phyloP scores from a whole-genome alignment of 179 eudicot species.

The Kewa caespitosa region DNA sequence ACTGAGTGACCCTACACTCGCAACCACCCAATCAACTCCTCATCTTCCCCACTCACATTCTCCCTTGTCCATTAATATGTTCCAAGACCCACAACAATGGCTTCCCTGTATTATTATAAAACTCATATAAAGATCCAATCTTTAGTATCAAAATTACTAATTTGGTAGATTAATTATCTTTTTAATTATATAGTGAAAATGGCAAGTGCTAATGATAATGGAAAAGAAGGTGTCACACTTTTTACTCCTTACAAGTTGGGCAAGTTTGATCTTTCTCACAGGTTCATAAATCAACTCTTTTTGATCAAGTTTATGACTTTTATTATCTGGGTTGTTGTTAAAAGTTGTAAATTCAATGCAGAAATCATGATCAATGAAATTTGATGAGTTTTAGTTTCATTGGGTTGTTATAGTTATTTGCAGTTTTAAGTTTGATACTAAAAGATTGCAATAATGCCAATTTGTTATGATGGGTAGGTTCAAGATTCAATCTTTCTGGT shows the following conservation, averaged over 20 bases:
- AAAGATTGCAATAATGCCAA: too few relatives aligned
- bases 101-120: background rate
- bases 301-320: background rate
- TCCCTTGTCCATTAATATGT: background rate
- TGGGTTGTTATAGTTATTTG: background rate
- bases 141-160: too few relatives aligned
- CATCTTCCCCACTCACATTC: background rate
- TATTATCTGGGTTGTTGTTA: background rate
- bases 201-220: constrained; percentile 19
- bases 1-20: background rate
- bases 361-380: background rate
- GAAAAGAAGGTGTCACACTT: constrained; percentile 26
- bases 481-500: too few relatives aligned
- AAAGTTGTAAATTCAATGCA: background rate
- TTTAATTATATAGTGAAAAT: constrained; percentile 6
- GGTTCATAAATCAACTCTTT: constrained; percentile 23
- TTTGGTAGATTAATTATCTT: background rate
- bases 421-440: background rate
- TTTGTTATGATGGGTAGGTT: background rate
- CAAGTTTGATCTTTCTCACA: constrained; percentile 60
- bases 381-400: background rate
- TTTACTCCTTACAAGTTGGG: constrained; percentile 69
- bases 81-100: background rate
- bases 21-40: background rate
- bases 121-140: background rate